phyloP scores from a whole-genome alignment of 2,329 filamentous ascomycete species.

The Alternaria postmessia region DNA sequence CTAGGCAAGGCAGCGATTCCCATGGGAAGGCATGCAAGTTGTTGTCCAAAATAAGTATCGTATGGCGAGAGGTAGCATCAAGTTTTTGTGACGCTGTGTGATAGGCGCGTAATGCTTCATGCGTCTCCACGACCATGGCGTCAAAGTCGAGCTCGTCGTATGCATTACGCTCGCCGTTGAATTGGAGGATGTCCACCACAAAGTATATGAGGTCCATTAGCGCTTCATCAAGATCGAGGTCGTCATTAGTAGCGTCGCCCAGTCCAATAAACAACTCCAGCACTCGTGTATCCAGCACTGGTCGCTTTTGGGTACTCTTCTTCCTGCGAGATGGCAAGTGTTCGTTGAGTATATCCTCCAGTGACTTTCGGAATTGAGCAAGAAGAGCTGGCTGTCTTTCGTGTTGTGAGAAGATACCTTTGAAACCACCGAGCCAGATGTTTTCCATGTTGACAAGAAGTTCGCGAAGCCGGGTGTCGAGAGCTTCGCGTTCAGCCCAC shows the following conservation, averaged over 20 bases:
- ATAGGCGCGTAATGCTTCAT: conserved; percentile 83
- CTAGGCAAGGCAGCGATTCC: conserved; percentile 91
- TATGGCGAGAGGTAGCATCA: conserved; percentile 65
- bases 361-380: conserved; percentile 76
- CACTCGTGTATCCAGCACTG: conserved; percentile 71
- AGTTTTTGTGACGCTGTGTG: conserved; percentile 61
- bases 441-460: conserved; percentile 87
- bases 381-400: conserved; percentile 69
- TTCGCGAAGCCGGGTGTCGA: conserved; percentile 79
- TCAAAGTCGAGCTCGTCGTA: conserved; percentile 99
- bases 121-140: conserved; percentile 83
- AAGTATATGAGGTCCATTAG: conserved; percentile 96
- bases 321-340: conserved; percentile 83
- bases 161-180: conserved; percentile 93
- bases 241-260: conserved; percentile 73
- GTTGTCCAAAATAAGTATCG: conserved; percentile 90
- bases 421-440: conserved; percentile 94
- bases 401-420: conserved; percentile 87
- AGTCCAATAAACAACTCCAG: conserved; percentile 89
- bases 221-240: conserved; percentile 81
- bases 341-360: conserved; percentile 81
- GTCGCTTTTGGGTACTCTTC: conserved; percentile 58
- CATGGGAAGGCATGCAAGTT: conserved; percentile 90
- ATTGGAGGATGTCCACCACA: conserved; percentile 93
- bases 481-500: conserved; percentile 85